Conservation (phyloP, 2,329 filamentous ascomycete genomes). For the Ophiosphaerella narmari region DNA sequence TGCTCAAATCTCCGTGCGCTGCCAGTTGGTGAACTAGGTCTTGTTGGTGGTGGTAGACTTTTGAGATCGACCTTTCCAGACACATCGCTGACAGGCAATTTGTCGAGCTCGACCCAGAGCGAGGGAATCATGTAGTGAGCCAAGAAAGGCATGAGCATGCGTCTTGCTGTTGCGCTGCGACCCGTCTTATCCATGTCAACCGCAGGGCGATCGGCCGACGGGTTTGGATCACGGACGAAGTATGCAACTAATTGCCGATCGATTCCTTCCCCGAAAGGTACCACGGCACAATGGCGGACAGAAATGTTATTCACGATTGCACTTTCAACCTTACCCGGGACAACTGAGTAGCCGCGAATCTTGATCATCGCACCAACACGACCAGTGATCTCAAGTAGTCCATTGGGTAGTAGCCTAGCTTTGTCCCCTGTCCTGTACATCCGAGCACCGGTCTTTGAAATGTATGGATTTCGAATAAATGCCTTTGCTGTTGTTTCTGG, state of each 20-base stretch:
- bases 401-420: constrained; percentile 68
- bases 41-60: constrained; percentile 67
- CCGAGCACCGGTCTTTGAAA: constrained; percentile 61
- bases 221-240: constrained; percentile 69
- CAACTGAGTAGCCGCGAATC: constrained; percentile 76
- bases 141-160: constrained; percentile 66
- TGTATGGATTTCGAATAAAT: constrained; percentile 70
- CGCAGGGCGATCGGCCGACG: constrained; percentile 60
- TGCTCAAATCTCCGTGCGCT: constrained; percentile 58
- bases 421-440: constrained; percentile 79
- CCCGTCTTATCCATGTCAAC: constrained; percentile 72
- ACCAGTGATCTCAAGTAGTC: constrained; percentile 74
- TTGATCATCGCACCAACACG: constrained; percentile 82
- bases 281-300: constrained; percentile 72
- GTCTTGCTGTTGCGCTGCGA: constrained; percentile 71
- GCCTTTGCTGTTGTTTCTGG: constrained; percentile 76
- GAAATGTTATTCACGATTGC: constrained; percentile 71
- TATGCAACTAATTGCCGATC: constrained; percentile 78
- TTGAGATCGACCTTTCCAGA: constrained; percentile 80
- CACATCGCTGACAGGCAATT: constrained; percentile 75
- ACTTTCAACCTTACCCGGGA: constrained; percentile 76
- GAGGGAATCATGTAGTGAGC: constrained; percentile 85
- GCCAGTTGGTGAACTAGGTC: constrained; percentile 52
- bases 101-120: constrained; percentile 74
- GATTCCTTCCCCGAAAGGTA: constrained; percentile 75